Evolutionary conservation across 345 rosid genomes (phyloP).

Genomic region (Tarenaya hassleriana): DNA sequence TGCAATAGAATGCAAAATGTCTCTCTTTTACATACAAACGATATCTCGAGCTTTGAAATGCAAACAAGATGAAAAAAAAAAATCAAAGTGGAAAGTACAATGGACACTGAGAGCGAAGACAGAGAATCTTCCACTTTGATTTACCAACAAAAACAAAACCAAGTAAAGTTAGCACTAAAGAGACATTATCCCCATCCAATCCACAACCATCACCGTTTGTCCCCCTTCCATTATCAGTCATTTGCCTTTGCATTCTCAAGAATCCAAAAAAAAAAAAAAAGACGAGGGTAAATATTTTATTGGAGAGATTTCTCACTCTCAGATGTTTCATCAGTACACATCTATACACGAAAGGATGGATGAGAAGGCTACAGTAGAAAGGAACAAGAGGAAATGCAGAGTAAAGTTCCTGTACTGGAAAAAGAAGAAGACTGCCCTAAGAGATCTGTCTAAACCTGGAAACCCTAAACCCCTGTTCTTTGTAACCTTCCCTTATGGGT

Average conservation of each 20-base stretch:
- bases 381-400: slow-evolving; percentile 22
- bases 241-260: no score
- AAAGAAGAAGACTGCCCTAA: slow-evolving; percentile 42
- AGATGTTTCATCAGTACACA: slow-evolving; percentile 53
- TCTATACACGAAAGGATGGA: slow-evolving; percentile 51
- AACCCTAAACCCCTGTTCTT: slow-evolving; percentile 41
- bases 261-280: no score
- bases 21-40: no score
- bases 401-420: slow-evolving; percentile 43
- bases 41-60: no score
- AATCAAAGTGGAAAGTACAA: slow-evolving; percentile 30
- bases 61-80: no score
- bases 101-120: slow-evolving; percentile 22
- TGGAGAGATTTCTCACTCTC: slow-evolving; percentile 50
- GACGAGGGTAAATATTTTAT: no score
- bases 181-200: slow-evolving; percentile 26
- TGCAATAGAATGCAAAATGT: no score
- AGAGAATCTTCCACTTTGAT: slow-evolving; percentile 27
- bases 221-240: slow-evolving; percentile 26
- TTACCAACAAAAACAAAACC: slow-evolving; percentile 27
- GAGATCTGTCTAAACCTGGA: slow-evolving; percentile 32
- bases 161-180: slow-evolving; percentile 23
- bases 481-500: slow-evolving; percentile 49
- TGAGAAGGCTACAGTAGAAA: slow-evolving; percentile 40
- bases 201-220: slow-evolving; percentile 27